Evolutionary conservation across 202 grass and related monocot species (phyloP), one percentile per base, ranked within the genome.

Genomic region (Eragrostis tef): DNA sequence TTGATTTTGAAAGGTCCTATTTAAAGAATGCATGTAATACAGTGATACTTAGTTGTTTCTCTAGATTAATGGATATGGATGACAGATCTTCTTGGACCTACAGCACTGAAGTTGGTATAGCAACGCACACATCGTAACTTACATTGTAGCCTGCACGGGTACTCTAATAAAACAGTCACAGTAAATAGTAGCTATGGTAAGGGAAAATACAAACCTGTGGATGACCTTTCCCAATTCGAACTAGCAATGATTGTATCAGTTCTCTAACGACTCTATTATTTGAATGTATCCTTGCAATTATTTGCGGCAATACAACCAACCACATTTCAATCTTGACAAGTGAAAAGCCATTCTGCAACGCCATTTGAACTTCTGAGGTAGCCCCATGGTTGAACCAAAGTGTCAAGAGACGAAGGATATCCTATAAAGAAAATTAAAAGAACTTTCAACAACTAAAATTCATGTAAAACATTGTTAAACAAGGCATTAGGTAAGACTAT

Each of bases 241-340:
- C 95, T 53, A 98, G 82, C 82, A 98, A 93, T 44, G 88, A 81
- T 54, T 98, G 92, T 89, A 98, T 98, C 83, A 98, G 78, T 90
- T 95, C 95, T 91, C 92, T 94, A 76, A 98, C 95, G 75, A 83
- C 74, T 80, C 48, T 87, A 75, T 90, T 98, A 78, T 98, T 98
- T 58, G 92, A 98, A 89, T 98, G 95, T 82, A 98, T 98, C 76
- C 95, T 93, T 79, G 95, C 95, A 77, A 98, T 98, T 89, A 98
- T 98, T 85, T 98, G 95, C 10, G 95, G 95, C 36, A 98, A 76
- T 80, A 98, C 95, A 80, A 94, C 95, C 82, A 98, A 80, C 95
- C 95, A 98, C 92, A 98, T 94, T 87, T 98, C 95, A 84, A 98
- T 98, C 75, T 92, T 98, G 24, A 98, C 95, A 88, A 88, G 92